Evolutionary conservation across 129 eudicot genomes (phyloP), one percentile per base, ranked within the genome.

Genomic region (Centella asiatica): DNA sequence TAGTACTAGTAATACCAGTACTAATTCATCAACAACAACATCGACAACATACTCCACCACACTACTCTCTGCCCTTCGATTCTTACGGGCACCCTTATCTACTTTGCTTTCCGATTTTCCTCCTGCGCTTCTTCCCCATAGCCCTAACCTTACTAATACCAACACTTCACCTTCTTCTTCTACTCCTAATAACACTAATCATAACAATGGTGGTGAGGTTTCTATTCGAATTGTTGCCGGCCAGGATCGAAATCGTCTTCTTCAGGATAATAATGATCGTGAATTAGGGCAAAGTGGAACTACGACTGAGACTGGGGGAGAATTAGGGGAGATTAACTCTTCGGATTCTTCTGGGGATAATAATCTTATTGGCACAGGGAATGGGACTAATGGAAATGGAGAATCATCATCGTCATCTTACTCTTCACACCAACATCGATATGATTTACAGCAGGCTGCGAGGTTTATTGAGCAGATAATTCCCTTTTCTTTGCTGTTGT

Each of bases 161-260:
- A 62, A 24, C 44, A 67, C 49, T 53, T 61, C 74, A 17, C 33
- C 39, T 49, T 37, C 67, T 27, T 28, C 51, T 64, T 53, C 64
- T 68, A 62, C 63, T 33, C 62, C 48, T 22, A 51, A 13, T 15
- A 80, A 58, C 49, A 73, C 57, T 45, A 55, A 28, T 40, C 61
- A 70, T 50, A 69, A 67, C 29, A 52, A 1, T 52, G 33, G 13
- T 29, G 81, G 85, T 5, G 95, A 86, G 83, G 87, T 86, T 64
- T 72, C 90, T 57, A 86, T 86, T 64, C 75, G 87, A 79, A 86
- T 86, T 45, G 59, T 74, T 46, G 74, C 80, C 27, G 77, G 68
- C 14, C 82, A 67, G 58, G 95, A 67, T 15, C 71, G 64, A 20
- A 78, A 66, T 45, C 74, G 65, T 56, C 72, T 53, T 4, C 62